Evolutionary conservation across 352 stramenopile species (phyloP).

Genomic region (Phytophthora sojae): DNA sequence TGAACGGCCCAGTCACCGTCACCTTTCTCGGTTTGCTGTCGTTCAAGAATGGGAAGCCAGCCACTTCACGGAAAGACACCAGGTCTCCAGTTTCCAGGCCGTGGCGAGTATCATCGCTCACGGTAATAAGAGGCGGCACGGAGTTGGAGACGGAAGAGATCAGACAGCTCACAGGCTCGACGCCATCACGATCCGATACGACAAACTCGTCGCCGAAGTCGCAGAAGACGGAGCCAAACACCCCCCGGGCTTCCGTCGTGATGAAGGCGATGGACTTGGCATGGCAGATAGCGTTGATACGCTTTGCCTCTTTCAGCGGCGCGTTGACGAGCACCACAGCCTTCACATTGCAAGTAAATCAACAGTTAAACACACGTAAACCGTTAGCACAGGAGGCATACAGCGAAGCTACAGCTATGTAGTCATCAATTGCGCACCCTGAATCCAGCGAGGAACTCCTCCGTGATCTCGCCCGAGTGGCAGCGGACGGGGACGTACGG

Average conservation of each 20-base stretch:
- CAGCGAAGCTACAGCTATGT: not conserved
- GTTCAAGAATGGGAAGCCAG: constrained; percentile 92
- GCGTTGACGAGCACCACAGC: constrained; percentile 89
- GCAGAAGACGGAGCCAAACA: constrained; percentile 98
- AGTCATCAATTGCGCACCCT: constrained; percentile 42
- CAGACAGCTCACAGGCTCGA: constrained; percentile 93
- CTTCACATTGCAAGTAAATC: constrained; percentile 30
- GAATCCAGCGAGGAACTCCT: constrained; percentile 76
- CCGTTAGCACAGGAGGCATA: not conserved
- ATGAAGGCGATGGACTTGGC: constrained; percentile 92
- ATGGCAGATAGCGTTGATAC: constrained; percentile 90
- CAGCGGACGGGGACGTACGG: constrained; percentile 93
- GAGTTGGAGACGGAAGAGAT: constrained; percentile 93
- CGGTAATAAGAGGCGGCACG: constrained; percentile 92
- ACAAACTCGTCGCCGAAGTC: constrained; percentile 97
- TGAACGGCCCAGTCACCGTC: constrained; percentile 93
- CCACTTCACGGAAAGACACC: constrained; percentile 96
- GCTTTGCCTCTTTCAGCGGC: constrained; percentile 68
- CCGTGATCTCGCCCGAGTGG: constrained; percentile 72
- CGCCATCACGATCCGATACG: constrained; percentile 94
- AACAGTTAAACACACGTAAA: not conserved
- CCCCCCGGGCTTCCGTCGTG: constrained; percentile 89
- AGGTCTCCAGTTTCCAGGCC: constrained; percentile 97
- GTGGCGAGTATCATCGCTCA: constrained; percentile 98
- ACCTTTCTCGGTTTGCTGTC: constrained; percentile 68